Base-by-base conservation (phyloP, 495 filamentous ascomycete genomes). In the Penicillium herquei region DNA sequence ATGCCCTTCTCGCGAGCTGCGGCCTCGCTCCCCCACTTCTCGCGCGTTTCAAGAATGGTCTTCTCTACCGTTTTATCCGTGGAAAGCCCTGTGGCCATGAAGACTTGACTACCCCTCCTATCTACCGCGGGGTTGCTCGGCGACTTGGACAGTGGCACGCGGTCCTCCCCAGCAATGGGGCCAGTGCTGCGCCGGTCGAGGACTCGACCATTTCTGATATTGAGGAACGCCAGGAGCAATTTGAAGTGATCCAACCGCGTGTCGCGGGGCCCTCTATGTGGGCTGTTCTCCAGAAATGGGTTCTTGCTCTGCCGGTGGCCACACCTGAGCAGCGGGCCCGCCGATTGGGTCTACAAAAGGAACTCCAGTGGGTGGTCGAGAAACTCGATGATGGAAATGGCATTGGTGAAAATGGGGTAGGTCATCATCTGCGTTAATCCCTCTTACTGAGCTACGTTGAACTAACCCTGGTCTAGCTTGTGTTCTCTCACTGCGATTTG, bases 281-380 rank as follows among this genome's bases (percentile, higher is more conserved):
- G 95, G 89, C 87, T 8, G 88, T 95, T 32, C 86, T 96, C 77
- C 91, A 96, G 71, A 94, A 91, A 74, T 99, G 94, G 94, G 89
- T 98, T 42, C 77, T 83, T 59, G 94, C 92, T 12, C 78, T 99
- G 39, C 92, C 94, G 4, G 82, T 75, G 11, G 74, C 79, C 8
- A 91, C 85, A 0, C 81, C 86, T 21, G 74, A 79, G 18, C 86
- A 96, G 70, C 78, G 77, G 34, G 56, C 70, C 48, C 84, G 90
- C 43, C 86, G 89, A 54, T 74, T 83, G 7, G 67, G 65, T 53
- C 78, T 99, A 26, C 89, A 93, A 62, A 73, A 70, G 26, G 95
- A 97, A 74, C 78, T 97, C 18, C 79, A 83, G 49, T 80, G 76
- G 61, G 77, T 91, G 0, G 77, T 90, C 31, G 71, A 75, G 18